Base-by-base conservation (phyloP, 306 rosid genomes). In the Cucurbita ficifolia region DNA sequence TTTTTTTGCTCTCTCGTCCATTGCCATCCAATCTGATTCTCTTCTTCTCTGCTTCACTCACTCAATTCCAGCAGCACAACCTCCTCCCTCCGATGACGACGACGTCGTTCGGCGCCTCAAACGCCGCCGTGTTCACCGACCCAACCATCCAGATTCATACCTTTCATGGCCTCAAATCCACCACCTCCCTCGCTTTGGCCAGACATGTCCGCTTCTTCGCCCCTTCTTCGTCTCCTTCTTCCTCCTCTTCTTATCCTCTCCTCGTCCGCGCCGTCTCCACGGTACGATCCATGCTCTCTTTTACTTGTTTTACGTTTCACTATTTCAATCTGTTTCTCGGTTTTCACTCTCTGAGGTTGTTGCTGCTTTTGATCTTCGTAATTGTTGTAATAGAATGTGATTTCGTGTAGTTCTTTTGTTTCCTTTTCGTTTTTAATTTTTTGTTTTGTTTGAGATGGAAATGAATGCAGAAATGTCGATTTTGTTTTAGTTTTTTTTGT, bases 41-140 rank as follows among this genome's bases (percentile, higher is more conserved):
- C 57, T 7, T 76, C 7, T 50, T 19, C 45, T 76, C 70, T 63
- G 59, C 79, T 76, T 72, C 78, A 33, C 67, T 77, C 80, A 42
- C 64, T 77, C 76, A 17, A 29, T 29, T 29, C 3, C 33, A 1
- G 33, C 33, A 2, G 33, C 21, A 10, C 52, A 42, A 29, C 75
- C 62, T 59, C 2, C 13, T 18, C 13, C 42, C 57, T 43, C 54
- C 9, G 22, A 46, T 48, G 73, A 87, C 89, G 83, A 81, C 97
- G 89, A 69, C 90, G 83, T 69, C 95, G 83, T 83, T 90, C 38
- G 87, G 82, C 69, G 74, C 89, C 62, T 64, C 93, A 6, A 80
- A 52, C 80, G 43, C 86, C 12, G 81, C 83, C 73, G 62, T 86
- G 42, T 79, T 87, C 24, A 80, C 80, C 71, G 92, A 91, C 53